A percentile compares a stretch with the other conserved stretches of the same genome.
Evolutionary conservation across 345 rosid species (phyloP).

Genomic region (Hibiscus mutabilis): DNA sequence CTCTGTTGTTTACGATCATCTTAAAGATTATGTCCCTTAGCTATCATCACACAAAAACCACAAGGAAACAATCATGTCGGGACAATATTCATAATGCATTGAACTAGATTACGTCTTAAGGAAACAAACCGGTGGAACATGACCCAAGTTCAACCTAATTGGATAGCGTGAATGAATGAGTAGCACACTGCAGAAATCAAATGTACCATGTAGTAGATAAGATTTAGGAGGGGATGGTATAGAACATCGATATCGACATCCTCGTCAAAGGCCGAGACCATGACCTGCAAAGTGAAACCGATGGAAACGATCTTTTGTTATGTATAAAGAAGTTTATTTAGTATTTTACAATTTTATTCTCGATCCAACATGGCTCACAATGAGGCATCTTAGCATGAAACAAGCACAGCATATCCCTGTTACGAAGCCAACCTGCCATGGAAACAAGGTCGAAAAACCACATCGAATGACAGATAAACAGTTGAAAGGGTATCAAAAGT

Average conservation of each 20-base stretch:
- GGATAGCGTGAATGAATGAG: not conserved
- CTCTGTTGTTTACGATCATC: too few species aligned
- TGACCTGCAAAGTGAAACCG: constrained; percentile 20
- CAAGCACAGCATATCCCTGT: constrained; percentile 64
- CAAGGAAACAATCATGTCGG: too few species aligned
- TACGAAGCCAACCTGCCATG: constrained; percentile 69
- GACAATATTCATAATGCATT: too few species aligned
- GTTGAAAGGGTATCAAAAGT: not conserved
- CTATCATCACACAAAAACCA: too few species aligned
- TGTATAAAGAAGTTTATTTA: not conserved
- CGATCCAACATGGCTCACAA: constrained; percentile 36
- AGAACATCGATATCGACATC: constrained; percentile 56
- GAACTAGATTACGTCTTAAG: too few species aligned
- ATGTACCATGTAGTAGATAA: constrained; percentile 49
- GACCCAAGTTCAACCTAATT: not conserved
- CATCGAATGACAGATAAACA: not conserved
- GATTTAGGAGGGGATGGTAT: constrained; percentile 64
- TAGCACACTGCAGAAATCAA: not conserved
- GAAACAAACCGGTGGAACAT: too few species aligned
- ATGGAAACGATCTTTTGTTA: not conserved
- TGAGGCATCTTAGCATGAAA: constrained; percentile 69
- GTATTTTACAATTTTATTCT: not conserved
- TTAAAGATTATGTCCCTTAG: too few species aligned
- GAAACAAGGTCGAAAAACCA: not conserved
- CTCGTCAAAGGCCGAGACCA: constrained; percentile 41